Base-by-base conservation (phyloP, 305 asterid species). In the Fraxinus latifolia region DNA sequence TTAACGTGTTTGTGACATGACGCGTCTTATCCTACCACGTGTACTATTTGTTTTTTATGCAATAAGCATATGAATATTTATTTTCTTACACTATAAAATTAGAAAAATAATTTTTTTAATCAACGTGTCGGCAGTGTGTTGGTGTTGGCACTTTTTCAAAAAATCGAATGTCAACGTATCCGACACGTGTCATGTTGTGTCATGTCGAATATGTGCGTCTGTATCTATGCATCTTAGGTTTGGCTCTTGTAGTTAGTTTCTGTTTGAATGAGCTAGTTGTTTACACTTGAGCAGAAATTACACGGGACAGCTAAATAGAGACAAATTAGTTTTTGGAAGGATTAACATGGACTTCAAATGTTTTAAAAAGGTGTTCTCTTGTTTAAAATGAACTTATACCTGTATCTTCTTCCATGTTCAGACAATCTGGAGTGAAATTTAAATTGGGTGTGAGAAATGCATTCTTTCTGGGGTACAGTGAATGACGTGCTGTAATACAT, bases 231-330 rank as follows among this genome's bases (percentile, higher is more conserved):
- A 58, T 19, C 68, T 58, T 58, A 58, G 68, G 27, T 58, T 58
- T 58, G 68, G 29, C 74, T 68, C 74, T 31, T 68, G 74, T 29
- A 68, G 74, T 29, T 68, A 27, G 74, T 70, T 71, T 71, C 47
- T 71, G 47, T 33, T 21, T 17, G 29, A 33, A 33, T 0, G 47
- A 72, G 47, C 76, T 15, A 72, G 50, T 72, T 32, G 6, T 71
- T 71, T 15, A 32, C 47, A 32, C 76, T 5, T n/a, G 47, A 71
- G 25, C 15, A 33, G 76, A 71, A 71, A 71, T 71, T 71, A 33
- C 14, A 71, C 0, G 47, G 25, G 44, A 5, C 15, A n/a, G 47
- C 27, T 71, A 7, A 31, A 31, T 71, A 14, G 76, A 71, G 7
- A 27, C 34, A 67, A 27, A n/a, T 71, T 71, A 15, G 74, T 68